Evolutionary conservation across 2,329 filamentous ascomycete species (phyloP), one percentile per base, ranked within the genome.

Genomic region (Cercospora brassicicola): DNA sequence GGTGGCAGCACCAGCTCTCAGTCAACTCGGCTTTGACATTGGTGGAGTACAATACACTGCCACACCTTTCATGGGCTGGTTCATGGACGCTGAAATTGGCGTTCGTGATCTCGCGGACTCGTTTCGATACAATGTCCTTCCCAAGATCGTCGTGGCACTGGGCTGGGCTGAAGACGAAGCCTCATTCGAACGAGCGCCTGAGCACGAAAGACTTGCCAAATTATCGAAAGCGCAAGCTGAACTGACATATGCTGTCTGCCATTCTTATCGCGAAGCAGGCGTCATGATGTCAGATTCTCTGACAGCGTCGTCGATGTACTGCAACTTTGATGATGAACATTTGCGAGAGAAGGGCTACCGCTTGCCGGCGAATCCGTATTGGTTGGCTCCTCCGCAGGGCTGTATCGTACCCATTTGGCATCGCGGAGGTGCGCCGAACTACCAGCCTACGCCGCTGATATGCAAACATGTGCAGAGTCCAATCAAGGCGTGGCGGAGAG

Each of bases 31-130:
- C 20, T 67, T 67, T 18, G 65, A 67, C 23, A 64, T 67, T 36
- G 65, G 65, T 15, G 65, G 65, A 10, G 65, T 67, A 5, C 65
- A 67, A 30, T 67, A 67, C 28, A 67, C 65, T 18, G 65, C 65
- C 13, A 61, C 65, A 20, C 65, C 65, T n/a, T 67, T 67, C 36
- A 59, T 67, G n/a, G 65, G 65, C 13, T 67, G 65, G 65, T 67
- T 67, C 48, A 67, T 67, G 65, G 65, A 67, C n/a, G 65, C 65
- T 4, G 65, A 67, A 11, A 67, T 67, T 36, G 65, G 60, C 6
- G 65, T 67, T 20, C 65, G 65, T 4, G 26, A 67, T 13, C 53
- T 67, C 13, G 65, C 53, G 7, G 65, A 67, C 26, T 13, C 7
- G 3, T 64, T 59, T 11, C 53, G 65, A 45, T 67, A 64, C 53